These are phyloP conservation scores for Calophaca sinica DNA, from an alignment of 306 rosid genomes.

Conservation along the genomic window DNA sequence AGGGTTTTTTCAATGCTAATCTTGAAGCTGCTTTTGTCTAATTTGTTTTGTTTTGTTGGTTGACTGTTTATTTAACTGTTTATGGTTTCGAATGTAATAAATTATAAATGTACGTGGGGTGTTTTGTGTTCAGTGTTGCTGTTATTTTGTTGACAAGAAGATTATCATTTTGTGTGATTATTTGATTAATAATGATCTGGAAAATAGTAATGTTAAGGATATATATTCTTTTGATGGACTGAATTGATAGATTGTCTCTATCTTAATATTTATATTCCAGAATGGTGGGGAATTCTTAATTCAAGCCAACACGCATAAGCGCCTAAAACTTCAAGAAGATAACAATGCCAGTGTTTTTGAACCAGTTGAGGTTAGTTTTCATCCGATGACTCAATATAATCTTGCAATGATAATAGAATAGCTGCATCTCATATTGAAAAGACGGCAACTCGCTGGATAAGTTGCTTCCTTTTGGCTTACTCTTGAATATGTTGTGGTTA, in stretches of 20 bases:
- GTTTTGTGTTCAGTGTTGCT: conserved; percentile 26
- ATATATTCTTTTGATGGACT: conserved; percentile 18
- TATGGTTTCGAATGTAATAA: conserved; percentile 28
- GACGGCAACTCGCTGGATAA: background rate
- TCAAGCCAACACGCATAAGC: conserved; percentile 92
- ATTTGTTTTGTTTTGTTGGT: background rate
- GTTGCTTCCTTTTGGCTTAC: conserved; percentile 17
- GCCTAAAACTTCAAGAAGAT: conserved; percentile 69
- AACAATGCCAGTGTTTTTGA: conserved; percentile 59
- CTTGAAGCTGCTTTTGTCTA: background rate
- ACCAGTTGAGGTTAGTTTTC: conserved; percentile 72
- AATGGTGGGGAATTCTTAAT: conserved; percentile 78
- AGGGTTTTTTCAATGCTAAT: conserved; percentile 26
- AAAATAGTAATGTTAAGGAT: background rate
- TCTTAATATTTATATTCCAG: conserved; percentile 44
- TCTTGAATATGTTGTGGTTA: conserved; percentile 12
- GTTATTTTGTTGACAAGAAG: conserved; percentile 9
- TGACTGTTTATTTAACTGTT: conserved; percentile 23
- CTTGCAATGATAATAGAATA: background rate
- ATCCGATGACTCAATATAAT: conserved; percentile 31
- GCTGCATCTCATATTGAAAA: conserved; percentile 28
- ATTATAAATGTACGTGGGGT: background rate
- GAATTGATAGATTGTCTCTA: conserved; percentile 16
- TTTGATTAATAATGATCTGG: conserved; percentile 26
- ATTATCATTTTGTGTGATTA: background rate